Conservation (phyloP, 2,329 filamentous ascomycete species). For the Dothistroma septosporum region DNA sequence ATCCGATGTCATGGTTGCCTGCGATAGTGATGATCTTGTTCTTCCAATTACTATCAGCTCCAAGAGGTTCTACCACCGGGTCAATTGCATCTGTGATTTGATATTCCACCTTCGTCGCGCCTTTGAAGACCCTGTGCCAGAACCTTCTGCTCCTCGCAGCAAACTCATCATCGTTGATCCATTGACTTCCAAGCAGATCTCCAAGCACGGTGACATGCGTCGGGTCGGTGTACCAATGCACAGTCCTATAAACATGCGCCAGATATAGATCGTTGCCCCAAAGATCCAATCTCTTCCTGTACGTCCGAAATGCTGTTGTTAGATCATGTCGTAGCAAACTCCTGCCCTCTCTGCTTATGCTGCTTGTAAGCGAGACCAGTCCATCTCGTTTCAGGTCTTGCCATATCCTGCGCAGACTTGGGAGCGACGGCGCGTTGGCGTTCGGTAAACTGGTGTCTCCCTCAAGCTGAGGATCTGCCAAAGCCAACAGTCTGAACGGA, state of each 20-base stretch:
- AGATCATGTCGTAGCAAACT: conserved; percentile 54
- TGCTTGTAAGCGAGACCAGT: conserved; percentile 5
- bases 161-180: conserved; percentile 86
- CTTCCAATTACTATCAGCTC: conserved; percentile 59
- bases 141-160: conserved; percentile 54
- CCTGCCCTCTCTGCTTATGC: conserved; percentile 17
- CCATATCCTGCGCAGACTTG: conserved; percentile 34
- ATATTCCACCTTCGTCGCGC: conserved; percentile 28
- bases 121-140: conserved; percentile 28
- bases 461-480: conserved; percentile 91
- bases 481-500: conserved; percentile 79
- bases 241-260: conserved; percentile 80
- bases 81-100: conserved; percentile 30
- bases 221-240: conserved; percentile 78
- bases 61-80: conserved; percentile 37
- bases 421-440: conserved; percentile 43
- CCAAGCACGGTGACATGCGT: conserved; percentile 87
- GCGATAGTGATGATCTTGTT: conserved; percentile 79
- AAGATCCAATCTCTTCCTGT: conserved; percentile 78
- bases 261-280: conserved; percentile 94
- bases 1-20: conserved; percentile 95
- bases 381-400: conserved; percentile 11
- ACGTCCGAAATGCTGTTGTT: conserved; percentile 60
- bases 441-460: conserved; percentile 77
- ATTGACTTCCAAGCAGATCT: conserved; percentile 90